phyloP scores from a whole-genome alignment of 1,139 yeast genomes.

The Pneumocystis murina region DNA sequence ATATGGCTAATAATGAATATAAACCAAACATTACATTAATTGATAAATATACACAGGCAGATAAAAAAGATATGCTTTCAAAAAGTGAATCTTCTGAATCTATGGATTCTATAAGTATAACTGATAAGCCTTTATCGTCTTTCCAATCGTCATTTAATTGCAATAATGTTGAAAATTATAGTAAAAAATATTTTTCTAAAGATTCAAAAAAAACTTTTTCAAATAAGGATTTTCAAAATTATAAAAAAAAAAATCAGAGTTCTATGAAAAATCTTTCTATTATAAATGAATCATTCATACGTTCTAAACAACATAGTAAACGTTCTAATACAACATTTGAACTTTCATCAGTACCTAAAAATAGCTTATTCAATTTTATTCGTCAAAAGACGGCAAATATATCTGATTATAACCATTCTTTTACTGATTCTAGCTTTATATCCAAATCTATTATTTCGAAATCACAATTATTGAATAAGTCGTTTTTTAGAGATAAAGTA shows the following conservation, averaged over 20 bases:
- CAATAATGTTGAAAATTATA: not conserved
- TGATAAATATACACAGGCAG: not conserved
- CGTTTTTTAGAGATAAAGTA: not conserved
- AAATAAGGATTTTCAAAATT: not conserved
- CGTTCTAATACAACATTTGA: not conserved
- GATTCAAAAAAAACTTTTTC: not conserved
- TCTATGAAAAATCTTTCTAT: not conserved
- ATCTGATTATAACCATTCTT: not conserved
- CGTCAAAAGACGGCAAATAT: not conserved
- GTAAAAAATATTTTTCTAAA: not conserved
- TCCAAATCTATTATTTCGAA: not conserved
- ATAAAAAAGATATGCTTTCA: not conserved
- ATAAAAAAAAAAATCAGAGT: not conserved
- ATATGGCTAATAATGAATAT: not conserved
- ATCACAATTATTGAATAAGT: not conserved
- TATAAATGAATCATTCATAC: not conserved
- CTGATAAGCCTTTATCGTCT: not conserved
- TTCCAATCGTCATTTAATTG: not conserved
- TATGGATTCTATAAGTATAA: not conserved
- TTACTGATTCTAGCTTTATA: not conserved
- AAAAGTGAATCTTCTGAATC: not conserved
- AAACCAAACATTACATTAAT: not conserved
- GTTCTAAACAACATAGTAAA: not conserved
- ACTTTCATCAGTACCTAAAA: not conserved
- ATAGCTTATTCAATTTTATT: not conserved